A percentile compares a stretch with the other conserved stretches of the same genome.
These are phyloP conservation scores for Gossypium davidsonii DNA, from an alignment of 441 rosid genomes.

Conservation along the genomic window DNA sequence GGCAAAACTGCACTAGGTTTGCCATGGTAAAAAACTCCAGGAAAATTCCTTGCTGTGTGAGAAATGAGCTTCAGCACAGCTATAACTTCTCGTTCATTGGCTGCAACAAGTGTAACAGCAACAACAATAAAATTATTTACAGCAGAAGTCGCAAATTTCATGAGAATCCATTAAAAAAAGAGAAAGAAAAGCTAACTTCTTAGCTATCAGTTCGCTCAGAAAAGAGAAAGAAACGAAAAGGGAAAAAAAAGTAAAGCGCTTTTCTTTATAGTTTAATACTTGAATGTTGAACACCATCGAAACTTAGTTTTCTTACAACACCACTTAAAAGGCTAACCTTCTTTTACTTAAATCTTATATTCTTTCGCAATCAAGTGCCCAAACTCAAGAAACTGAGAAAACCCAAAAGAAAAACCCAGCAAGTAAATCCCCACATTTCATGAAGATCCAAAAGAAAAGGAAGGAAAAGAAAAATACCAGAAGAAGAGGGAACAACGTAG, in stretches of 20 bases:
- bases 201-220: neutral
- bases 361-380: neutral
- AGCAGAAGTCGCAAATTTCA: neutral
- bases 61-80: slow-evolving; percentile 87
- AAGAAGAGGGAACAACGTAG: slow-evolving; percentile 73
- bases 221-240: neutral
- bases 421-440: neutral
- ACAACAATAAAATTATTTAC: slow-evolving; percentile 6
- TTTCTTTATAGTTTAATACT: neutral
- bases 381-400: neutral
- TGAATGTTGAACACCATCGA: neutral
- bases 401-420: neutral
- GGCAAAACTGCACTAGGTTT: slow-evolving; percentile 65
- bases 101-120: slow-evolving; percentile 35
- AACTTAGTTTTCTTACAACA: neutral
- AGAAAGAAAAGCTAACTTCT: neutral
- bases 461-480: slow-evolving; percentile 27
- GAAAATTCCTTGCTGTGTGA: slow-evolving; percentile 62
- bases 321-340: neutral
- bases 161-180: neutral
- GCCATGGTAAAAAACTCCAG: slow-evolving; percentile 83
- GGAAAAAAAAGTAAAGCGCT: neutral
- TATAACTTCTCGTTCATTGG: slow-evolving; percentile 71
- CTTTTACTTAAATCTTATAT: neutral
- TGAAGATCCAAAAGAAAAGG: neutral